Base-by-base conservation (phyloP, 352 stramenopile species). In the Phytopythium helicoides region DNA sequence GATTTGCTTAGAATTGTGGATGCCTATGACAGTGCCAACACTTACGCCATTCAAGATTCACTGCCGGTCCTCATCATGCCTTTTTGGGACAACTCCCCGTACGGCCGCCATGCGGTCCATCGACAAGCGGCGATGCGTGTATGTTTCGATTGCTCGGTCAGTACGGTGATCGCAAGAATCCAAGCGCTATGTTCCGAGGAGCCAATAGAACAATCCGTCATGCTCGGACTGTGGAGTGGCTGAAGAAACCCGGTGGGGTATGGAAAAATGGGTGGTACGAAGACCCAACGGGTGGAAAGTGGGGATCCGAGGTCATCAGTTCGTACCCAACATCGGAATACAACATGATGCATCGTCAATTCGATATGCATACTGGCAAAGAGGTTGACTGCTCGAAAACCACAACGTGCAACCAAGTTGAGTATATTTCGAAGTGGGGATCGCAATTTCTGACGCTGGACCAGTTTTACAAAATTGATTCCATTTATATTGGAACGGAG, bases 391-490 rank as follows among this genome's bases (percentile, higher is more conserved):
- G 49, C 26, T 0, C 49, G 5, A 10, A 16, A 10, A 19, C 44
- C 6, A 25, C 44, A 9, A 19, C 2, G 2, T 51, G 44, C 28
- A 51, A 40, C n/a, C 6, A 28, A 6, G 28, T 51, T 16, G n/a
- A 51, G 2, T 51, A 51, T 40, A 9, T 36, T 19, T 6, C 23
- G 16, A 26, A 28, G 42, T 22, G 22, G n/a, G 7, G 73, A 55
- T 51, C 34, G 54, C 4, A 9, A 49, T 23, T 21, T 67, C 14
- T 16, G 34, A 15, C 26, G 52, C 44, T 63, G 6, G 51, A 72
- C 3, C 55, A 69, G 16, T 62, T 71, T 42, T 71, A 47, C 12
- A 47, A 50, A 5, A 52, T 56, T 14, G 52, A 70, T 21, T 55
- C 58, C 21, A 42, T 62, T 11, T 56, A 46, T 16, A 19, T 14